Base-by-base conservation (phyloP, 441 rosid species). In the Lepidium campestre region DNA sequence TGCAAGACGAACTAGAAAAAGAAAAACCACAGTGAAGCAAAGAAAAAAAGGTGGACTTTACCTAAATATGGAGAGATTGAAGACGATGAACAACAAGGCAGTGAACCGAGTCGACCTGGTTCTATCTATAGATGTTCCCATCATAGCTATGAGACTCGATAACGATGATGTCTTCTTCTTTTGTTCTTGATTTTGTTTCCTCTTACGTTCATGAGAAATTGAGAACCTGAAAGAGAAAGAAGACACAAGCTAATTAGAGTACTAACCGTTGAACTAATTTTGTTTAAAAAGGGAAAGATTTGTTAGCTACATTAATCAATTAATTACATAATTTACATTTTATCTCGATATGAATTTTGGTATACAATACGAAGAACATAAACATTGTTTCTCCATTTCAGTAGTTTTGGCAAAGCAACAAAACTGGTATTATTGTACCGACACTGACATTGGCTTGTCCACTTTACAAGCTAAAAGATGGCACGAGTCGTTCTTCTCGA, bases 31-130 rank as follows among this genome's bases (percentile, higher is more conserved):
- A 35, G 50, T 14, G 64, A 46, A 63, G 32, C 8, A 5, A 49
- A 20, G 44, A 34, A 19, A 34, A 17, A 39, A 2, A 18, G 6
- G 31, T 8, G 15, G 19, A 65, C 67, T 29, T 29, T 48, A 67
- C 77, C 65, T 61, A 39, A 36, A 61, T 47, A 67, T 4, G 39
- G 77, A 54, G 13, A 73, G 65, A 32, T 73, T 41, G 66, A 57
- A 20, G 65, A 56, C 14, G 46, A 62, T 0, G 67, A 62, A 36
- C 45, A 62, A 50, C 55, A 61, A 46, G 68, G 48, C 4, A 3
- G 9, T 46, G 42, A 46, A 67, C 54, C 77, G 41, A 65, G 46
- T 68, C 54, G 68, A 54, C 52, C 59, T 63, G 68, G 32, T 45
- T 73, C 11, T 60, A 19, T 42, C 29, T 11, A 35, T 0, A 49